Base-by-base conservation (phyloP, 805 yeast species). In the Tetrapisispora iriomotensis region DNA sequence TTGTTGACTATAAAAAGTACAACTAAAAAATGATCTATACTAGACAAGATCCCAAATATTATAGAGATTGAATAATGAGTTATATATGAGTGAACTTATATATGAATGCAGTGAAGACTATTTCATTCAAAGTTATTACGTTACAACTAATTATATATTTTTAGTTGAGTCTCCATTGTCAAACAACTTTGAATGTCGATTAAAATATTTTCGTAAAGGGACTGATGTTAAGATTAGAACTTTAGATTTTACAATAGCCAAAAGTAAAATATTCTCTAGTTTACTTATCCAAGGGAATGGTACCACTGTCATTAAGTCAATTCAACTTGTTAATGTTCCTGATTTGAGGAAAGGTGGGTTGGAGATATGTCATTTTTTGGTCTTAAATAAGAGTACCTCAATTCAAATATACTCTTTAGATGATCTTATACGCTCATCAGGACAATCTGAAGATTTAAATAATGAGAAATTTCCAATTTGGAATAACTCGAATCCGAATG, bases 321-420 rank as follows among this genome's bases (percentile, higher is more conserved):
- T 36, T 3, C 15, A 22, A 10, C 37, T 45, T 12, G 39, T 42
- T 7, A 45, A 32, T 26, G 40, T 38, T 19, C 43, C 47, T 1
- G 15, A 29, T 9, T 14, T 44, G 4, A 31, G 35, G 3, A 29
- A 29, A n/a, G 36, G 32, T 17, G 21, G 24, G 13, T 9, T 37
- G 10, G 29, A 24, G 2, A 26, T 33, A 9, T 21, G 28, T 8
- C 32, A 39, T 29, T 39, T 33, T 20, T 10, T 49, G 8, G 30
- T 51, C 6, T 17, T 51, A 2, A 47, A 45, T 38, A 40, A 43
- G 5, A 38, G 45, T 3, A 48, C 46, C 30, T 50, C 48, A 20
- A 34, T 53, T 9, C 48, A 44, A 29, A 33, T 47, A 14, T 31
- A 43, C 10, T 31, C 45, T 13, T 38, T 51, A n/a, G 44, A 40